Percentiles rank a stretch among this genome's conserved stretches.
These are phyloP conservation scores for Silene latifolia DNA, from an alignment of 148 eudicot species.

Conservation along the genomic window DNA sequence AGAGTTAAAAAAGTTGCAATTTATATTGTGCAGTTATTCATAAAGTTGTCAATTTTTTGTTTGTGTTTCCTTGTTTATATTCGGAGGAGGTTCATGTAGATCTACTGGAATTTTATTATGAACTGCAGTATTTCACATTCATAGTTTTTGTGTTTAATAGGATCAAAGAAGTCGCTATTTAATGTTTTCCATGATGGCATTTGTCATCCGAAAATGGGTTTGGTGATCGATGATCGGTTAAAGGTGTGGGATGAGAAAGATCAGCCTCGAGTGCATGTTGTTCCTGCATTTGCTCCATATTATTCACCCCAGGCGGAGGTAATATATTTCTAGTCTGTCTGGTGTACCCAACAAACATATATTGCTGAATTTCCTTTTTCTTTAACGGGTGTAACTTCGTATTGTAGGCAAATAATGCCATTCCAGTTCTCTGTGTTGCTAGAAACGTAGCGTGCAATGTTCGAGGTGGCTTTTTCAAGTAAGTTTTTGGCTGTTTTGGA, in stretches of 20 bases:
- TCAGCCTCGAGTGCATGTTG: constrained; percentile 97
- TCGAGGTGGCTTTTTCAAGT: constrained; percentile 99
- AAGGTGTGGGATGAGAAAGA: constrained; percentile 98
- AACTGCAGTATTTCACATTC: not conserved
- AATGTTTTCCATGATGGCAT: constrained; percentile 83
- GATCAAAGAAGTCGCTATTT: constrained; percentile 80
- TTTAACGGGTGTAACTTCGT: constrained; percentile 4
- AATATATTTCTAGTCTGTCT: constrained; percentile 14
- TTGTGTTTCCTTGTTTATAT: not conserved
- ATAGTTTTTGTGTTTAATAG: constrained; percentile 30
- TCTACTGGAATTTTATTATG: not conserved
- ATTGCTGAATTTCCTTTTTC: not conserved
- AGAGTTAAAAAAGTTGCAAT: constrained; percentile 21
- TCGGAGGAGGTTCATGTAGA: not conserved
- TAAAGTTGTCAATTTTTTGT: not conserved
- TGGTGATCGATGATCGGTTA: constrained; percentile 97
- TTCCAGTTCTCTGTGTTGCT: constrained; percentile 92
- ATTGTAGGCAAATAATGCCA: constrained; percentile 71
- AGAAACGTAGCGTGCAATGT: constrained; percentile 98
- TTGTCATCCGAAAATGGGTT: constrained; percentile 96
- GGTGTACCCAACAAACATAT: not conserved
- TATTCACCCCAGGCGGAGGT: constrained; percentile 99
- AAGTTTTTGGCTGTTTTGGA: constrained; percentile 27
- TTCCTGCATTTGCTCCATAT: constrained; percentile 99
- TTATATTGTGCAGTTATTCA: not conserved